phyloP scores from a whole-genome alignment of 73 alveolate species.

The Halteria grandinella region DNA sequence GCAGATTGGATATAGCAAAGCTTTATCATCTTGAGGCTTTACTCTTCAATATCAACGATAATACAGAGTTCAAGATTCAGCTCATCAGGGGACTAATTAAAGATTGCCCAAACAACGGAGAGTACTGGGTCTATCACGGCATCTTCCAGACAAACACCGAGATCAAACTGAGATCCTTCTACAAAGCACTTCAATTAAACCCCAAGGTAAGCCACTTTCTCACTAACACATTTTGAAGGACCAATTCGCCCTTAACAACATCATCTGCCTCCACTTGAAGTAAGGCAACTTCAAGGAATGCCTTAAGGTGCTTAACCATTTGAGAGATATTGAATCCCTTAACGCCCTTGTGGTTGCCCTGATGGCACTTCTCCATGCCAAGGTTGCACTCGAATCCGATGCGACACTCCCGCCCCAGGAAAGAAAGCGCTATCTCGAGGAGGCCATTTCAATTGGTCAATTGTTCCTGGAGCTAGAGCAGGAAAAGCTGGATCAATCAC shows the following conservation, averaged over 20 bases:
- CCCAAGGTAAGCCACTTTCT: slow-evolving; percentile 4
- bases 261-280: neutral
- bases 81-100: neutral
- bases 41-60: neutral
- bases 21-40: neutral
- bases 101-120: neutral
- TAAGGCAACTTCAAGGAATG: neutral
- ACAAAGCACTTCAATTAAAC: slow-evolving; percentile 4
- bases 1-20: neutral
- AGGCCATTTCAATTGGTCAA: slow-evolving; percentile 23
- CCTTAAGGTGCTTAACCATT: neutral
- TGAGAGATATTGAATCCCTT: slow-evolving; percentile 7
- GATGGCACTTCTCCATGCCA: neutral
- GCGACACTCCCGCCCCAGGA: neutral
- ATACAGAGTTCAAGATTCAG: neutral
- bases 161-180: neutral
- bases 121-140: slow-evolving; percentile 33
- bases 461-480: slow-evolving; percentile 27
- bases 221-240: slow-evolving; percentile 10
- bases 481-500: neutral
- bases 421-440: neutral
- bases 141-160: neutral
- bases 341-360: slow-evolving; percentile 9
- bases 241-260: slow-evolving; percentile 33
- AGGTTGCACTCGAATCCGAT: slow-evolving; percentile 1